phyloP scores from a whole-genome alignment of 2,329 filamentous ascomycete species.

The Diaporthe capsici region DNA sequence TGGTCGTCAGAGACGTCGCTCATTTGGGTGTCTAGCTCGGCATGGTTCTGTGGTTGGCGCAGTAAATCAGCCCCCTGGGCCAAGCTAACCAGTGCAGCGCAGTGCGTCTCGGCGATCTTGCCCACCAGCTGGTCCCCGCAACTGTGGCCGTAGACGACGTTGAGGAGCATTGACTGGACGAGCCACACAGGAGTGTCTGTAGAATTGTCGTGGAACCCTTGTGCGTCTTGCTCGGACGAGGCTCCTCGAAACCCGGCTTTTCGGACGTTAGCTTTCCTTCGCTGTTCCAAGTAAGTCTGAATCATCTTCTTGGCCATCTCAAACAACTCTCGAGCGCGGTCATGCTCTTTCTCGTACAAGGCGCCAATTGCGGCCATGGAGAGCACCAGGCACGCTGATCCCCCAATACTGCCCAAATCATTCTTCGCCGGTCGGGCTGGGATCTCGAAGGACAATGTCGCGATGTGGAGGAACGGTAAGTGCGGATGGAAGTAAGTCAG shows the following conservation, averaged over 20 bases:
- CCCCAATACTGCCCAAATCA: constrained; percentile 74
- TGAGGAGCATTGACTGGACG: constrained; percentile 96
- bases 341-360: constrained; percentile 88
- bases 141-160: constrained; percentile 95
- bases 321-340: constrained; percentile 86
- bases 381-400: constrained; percentile 87
- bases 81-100: constrained; percentile 89
- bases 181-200: constrained; percentile 91
- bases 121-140: constrained; percentile 92
- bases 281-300: constrained; percentile 90
- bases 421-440: constrained; percentile 76
- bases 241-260: constrained; percentile 71
- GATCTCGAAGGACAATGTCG: constrained; percentile 91
- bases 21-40: constrained; percentile 70
- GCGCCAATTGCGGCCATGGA: constrained; percentile 84
- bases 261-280: constrained; percentile 85
- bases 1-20: constrained; percentile 71
- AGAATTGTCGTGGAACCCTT: constrained; percentile 65
- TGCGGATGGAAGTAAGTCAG: constrained; percentile 95
- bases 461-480: constrained; percentile 92
- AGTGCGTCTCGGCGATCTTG: constrained; percentile 93
- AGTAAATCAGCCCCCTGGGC: constrained; percentile 87
- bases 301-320: constrained; percentile 97
- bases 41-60: constrained; percentile 59
- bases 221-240: constrained; percentile 61